These are phyloP conservation scores for Aureococcus anophagefferens DNA, from an alignment of 108 stramenopile species.

Conservation along the genomic window DNA sequence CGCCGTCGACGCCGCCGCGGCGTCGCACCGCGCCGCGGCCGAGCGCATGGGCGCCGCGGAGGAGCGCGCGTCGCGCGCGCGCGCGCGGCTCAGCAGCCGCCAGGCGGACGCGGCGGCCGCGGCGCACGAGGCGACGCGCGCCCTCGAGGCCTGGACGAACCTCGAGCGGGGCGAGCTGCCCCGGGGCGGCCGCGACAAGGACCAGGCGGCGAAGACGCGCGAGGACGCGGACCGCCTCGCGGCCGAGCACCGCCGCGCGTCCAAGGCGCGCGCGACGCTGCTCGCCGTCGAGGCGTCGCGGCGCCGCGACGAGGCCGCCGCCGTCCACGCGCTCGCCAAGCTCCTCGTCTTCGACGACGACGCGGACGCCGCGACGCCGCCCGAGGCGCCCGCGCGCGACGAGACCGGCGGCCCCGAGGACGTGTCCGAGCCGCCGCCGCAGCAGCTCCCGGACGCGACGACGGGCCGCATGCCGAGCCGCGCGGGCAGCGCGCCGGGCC, in stretches of 20 bases:
- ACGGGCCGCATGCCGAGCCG: too few relatives aligned
- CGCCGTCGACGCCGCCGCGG: neutral
- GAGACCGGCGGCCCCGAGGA: neutral
- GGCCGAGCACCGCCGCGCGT: neutral
- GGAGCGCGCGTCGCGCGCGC: neutral
- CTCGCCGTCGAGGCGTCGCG: neutral
- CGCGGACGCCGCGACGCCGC: neutral
- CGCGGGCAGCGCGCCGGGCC: too few relatives aligned
- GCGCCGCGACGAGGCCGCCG: neutral
- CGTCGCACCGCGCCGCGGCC: neutral
- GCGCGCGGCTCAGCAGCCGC: neutral
- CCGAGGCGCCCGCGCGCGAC: neutral
- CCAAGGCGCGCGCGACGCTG: neutral
- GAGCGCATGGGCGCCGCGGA: neutral
- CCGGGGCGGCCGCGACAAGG: neutral
- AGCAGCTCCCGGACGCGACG: too few relatives aligned
- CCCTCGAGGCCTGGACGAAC: neutral
- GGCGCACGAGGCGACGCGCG: neutral
- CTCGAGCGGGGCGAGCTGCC: neutral
- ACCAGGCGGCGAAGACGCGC: neutral
- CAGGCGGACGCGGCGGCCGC: neutral
- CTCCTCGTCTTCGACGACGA: neutral
- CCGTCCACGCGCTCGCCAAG: neutral
- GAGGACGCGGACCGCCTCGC: neutral
- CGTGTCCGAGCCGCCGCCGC: too few relatives aligned